These are phyloP conservation scores for Naganishia sp. DNA, from an alignment of 1,284 basidiomycete species.

Conservation along the genomic window DNA sequence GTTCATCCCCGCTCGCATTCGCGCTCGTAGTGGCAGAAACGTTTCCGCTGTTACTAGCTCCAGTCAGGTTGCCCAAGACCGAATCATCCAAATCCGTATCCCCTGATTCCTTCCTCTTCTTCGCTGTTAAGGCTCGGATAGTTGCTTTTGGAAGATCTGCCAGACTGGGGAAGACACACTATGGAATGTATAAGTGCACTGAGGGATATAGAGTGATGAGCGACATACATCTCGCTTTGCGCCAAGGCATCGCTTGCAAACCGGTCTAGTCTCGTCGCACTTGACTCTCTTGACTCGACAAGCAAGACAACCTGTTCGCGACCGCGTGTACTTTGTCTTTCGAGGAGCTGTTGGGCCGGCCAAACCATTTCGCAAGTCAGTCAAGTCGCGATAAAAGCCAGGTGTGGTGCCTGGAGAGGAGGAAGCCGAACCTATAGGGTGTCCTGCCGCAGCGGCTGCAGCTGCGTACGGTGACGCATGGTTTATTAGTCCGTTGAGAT, in stretches of 20 bases:
- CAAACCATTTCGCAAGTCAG: conserved; percentile 28
- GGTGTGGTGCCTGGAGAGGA: conserved; percentile 28
- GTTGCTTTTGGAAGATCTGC: conserved; percentile 32
- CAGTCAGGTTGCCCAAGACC: conserved; percentile 1
- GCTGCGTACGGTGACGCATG: conserved; percentile 25
- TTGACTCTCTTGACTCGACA: conserved; percentile 34
- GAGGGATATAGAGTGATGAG: background rate
- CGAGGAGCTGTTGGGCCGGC: conserved; percentile 26
- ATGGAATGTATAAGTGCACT: background rate
- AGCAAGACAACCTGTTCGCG: conserved; percentile 32
- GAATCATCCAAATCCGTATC: conserved; percentile 16
- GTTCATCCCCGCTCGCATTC: conserved; percentile 24
- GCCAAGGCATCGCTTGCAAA: conserved; percentile 29
- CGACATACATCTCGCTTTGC: conserved; percentile 28
- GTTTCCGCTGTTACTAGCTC: conserved; percentile 14
- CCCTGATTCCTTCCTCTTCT: conserved; percentile 30
- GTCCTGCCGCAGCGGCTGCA: conserved; percentile 15
- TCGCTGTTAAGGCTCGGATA: conserved; percentile 30
- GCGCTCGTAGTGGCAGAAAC: conserved; percentile 16
- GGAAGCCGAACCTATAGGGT: conserved; percentile 27
- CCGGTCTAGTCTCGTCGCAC: conserved; percentile 31
- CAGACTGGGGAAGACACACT: conserved; percentile 31
- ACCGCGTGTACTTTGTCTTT: conserved; percentile 31
- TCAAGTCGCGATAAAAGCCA: conserved; percentile 19
- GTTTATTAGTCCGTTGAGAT: conserved; percentile 19